phyloP scores from a whole-genome alignment of 108 stramenopile genomes.

The Cyclostephanos invisitatus region DNA sequence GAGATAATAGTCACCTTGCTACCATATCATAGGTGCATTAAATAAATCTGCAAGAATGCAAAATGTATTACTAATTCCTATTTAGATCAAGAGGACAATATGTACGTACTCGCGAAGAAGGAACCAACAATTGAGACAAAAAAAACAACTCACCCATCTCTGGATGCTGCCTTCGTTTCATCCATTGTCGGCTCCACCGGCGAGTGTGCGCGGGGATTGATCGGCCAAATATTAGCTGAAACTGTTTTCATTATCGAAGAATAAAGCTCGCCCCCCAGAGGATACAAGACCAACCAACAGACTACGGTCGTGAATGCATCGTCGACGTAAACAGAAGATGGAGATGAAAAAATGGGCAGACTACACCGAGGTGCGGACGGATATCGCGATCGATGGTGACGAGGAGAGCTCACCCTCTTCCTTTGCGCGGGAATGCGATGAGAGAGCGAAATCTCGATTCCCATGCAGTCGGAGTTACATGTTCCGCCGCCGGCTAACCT shows the following conservation, averaged over 20 bases:
- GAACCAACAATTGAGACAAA: too few species aligned
- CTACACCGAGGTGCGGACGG: slow-evolving; percentile 16
- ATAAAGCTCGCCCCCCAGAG: too few species aligned
- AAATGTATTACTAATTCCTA: too few species aligned
- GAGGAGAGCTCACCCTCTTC: slow-evolving; percentile 19
- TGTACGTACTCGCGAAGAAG: too few species aligned
- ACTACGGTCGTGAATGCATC: not conserved
- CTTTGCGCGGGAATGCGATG: slow-evolving; percentile 9
- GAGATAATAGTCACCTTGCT: too few species aligned
- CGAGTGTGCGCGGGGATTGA: not conserved
- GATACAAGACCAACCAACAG: too few species aligned
- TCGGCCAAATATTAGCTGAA: not conserved
- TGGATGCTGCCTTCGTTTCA: not conserved
- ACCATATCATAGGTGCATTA: too few species aligned
- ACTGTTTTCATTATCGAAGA: too few species aligned
- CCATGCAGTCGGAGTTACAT: slow-evolving; percentile 30
- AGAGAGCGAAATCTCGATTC: slow-evolving; percentile 13
- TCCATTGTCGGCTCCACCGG: not conserved
- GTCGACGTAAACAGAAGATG: not conserved
- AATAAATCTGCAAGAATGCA: too few species aligned
- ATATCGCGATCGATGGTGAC: not conserved
- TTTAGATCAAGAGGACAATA: slow-evolving; percentile 1
- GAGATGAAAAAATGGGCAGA: slow-evolving; percentile 3
- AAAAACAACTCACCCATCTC: not conserved
- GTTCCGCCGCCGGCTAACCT: slow-evolving; percentile 21